These are phyloP conservation scores for Chimonanthus salicifolius DNA, from an alignment of 164 flowering plant species.

Conservation along the genomic window DNA sequence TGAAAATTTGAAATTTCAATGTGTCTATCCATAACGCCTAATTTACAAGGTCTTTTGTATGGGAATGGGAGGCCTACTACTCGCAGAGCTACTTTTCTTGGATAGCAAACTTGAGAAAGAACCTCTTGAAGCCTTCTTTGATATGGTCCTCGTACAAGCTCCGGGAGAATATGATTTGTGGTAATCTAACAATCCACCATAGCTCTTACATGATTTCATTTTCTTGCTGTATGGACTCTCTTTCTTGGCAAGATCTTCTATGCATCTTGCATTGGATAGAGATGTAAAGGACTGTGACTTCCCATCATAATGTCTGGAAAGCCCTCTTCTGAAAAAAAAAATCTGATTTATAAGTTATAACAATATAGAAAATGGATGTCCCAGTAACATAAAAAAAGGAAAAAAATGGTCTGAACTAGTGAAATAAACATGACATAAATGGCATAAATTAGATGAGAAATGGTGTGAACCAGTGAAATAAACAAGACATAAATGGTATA, in stretches of 20 bases:
- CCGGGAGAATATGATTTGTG: slow-evolving; percentile 41
- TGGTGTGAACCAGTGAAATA: too few species aligned
- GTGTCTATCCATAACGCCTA: too few species aligned
- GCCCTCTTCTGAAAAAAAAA: slow-evolving; percentile 54
- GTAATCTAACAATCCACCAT: slow-evolving; percentile 37
- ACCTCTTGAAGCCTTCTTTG: slow-evolving; percentile 42
- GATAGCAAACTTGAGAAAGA: slow-evolving; percentile 4
- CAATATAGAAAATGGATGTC: background rate
- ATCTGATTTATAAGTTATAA: background rate
- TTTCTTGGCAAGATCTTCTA: slow-evolving; percentile 65
- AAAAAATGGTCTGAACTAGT: background rate
- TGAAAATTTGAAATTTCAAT: too few species aligned
- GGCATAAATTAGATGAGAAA: background rate
- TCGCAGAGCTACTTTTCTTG: slow-evolving; percentile 7
- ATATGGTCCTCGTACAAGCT: slow-evolving; percentile 29
- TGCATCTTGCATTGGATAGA: slow-evolving; percentile 43
- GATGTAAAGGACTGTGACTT: slow-evolving; percentile 70
- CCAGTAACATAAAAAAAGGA: background rate
- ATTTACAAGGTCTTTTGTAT: slow-evolving; percentile 9
- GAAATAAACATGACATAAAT: background rate
- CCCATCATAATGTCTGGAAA: slow-evolving; percentile 62
- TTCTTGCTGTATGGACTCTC: slow-evolving; percentile 35
- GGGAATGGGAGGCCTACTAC: slow-evolving; percentile 35
- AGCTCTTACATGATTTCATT: slow-evolving; percentile 55
- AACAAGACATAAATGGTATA: too few species aligned